Conservation (phyloP, 768 basidiomycete species). For the Termitomyces eurrhizus region DNA sequence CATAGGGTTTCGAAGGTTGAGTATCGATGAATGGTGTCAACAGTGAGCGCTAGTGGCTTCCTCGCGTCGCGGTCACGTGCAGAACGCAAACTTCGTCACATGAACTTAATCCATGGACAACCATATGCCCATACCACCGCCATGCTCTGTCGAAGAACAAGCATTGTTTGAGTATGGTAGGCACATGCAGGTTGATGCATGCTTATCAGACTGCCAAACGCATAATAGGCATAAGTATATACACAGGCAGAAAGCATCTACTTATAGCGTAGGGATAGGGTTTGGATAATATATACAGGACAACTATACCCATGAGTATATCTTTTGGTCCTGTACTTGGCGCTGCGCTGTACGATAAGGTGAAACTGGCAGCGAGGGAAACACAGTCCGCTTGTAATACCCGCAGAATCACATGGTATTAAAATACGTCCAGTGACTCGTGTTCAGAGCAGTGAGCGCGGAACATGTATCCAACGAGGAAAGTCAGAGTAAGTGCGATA, state of each 20-base stretch:
- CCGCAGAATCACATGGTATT: neutral
- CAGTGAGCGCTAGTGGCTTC: neutral
- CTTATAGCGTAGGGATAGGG: neutral
- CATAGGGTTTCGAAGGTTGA: constrained; percentile 36
- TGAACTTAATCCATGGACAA: no score
- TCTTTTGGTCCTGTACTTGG: neutral
- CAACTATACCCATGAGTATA: neutral
- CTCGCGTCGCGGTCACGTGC: constrained; percentile 22
- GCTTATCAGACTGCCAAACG: neutral
- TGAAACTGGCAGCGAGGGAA: neutral
- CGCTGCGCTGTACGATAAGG: neutral
- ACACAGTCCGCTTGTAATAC: neutral
- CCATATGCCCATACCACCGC: no score
- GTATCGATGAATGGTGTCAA: neutral
- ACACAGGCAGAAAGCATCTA: neutral
- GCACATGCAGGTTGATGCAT: neutral
- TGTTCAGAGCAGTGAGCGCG: neutral
- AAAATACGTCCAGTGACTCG: neutral
- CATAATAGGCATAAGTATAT: neutral
- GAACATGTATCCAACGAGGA: constrained; percentile 1
- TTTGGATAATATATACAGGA: neutral
- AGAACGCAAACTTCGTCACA: neutral
- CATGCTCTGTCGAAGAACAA: no score
- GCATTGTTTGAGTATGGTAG: neutral
- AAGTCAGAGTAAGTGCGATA: neutral